A percentile compares a stretch with the other conserved stretches of the same genome.
Conservation (phyloP, 1,284 basidiomycete genomes). For the Rhodotorula sp. region DNA sequence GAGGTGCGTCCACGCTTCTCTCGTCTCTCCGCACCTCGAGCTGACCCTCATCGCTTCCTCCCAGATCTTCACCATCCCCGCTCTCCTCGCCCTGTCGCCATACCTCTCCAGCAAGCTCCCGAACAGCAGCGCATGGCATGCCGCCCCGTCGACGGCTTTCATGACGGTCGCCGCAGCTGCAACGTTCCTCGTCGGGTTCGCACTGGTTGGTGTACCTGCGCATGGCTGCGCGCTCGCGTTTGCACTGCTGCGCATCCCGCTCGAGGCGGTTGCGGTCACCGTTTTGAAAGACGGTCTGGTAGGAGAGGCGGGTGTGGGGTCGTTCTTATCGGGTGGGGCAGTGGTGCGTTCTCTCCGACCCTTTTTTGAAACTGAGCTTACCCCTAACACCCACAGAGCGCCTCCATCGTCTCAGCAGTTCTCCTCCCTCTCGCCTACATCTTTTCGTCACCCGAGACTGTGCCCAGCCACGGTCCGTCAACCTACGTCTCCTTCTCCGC, state of each 20-base stretch:
- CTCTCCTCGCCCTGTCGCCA: slow-evolving; percentile 12
- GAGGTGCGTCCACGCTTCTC: slow-evolving; percentile 21
- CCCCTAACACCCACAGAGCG: not conserved
- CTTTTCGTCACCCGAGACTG: not conserved
- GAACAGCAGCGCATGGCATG: not conserved
- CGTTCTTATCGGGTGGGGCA: slow-evolving; percentile 1
- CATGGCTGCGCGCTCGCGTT: not conserved
- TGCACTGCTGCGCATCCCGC: slow-evolving; percentile 2
- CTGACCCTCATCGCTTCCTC: not conserved
- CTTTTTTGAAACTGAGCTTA: not conserved
- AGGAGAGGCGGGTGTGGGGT: not conserved
- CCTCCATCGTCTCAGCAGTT: slow-evolving; percentile 1
- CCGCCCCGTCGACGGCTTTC: not conserved
- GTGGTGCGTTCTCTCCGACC: not conserved
- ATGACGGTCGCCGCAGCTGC: not conserved
- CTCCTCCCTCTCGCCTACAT: not conserved
- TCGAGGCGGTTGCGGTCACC: slow-evolving; percentile 5
- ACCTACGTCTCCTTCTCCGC: not conserved
- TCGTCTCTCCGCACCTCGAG: too few relatives aligned
- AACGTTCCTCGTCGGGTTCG: slow-evolving; percentile 24
- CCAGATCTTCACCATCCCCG: slow-evolving; percentile 18
- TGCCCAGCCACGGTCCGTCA: not conserved
- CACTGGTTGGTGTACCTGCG: slow-evolving; percentile 20
- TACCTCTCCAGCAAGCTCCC: not conserved
- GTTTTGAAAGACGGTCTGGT: slow-evolving; percentile 12